Base-by-base conservation (phyloP, 352 stramenopile species). In the Phytophthora boehmeriae region DNA sequence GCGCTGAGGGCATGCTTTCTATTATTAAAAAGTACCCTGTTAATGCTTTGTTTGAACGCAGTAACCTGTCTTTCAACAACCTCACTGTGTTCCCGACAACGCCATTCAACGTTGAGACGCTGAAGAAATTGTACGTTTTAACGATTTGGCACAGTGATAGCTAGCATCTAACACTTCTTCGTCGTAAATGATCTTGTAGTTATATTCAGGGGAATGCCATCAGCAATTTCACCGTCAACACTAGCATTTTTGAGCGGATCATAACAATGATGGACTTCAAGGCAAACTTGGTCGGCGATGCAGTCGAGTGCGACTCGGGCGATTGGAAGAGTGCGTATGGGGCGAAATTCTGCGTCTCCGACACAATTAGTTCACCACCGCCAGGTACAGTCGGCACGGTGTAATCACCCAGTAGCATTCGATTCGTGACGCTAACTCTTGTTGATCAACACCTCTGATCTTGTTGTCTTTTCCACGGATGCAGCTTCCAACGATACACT, bases 61-160 rank as follows among this genome's bases (percentile, higher is more conserved):
- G 70, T 49, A 78, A 78, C 28, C 22, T 78, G 22, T 75, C 70
- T 1, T 71, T 68, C 50, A 78, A 78, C 58, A 56, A 71, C 13
- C 48, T 78, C 17, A 56, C 66, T 11, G 36, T 19, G 14, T 71
- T 78, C 22, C 66, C 71, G 17, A 66, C 46, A 5, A 65, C 58
- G 6, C 45, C 59, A 14, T 50, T 78, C 19, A 68, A 66, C 39
- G 30, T 76, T 9, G 58, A 60, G 13, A 60, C 47, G 8, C 52
- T 78, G 17, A 39, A 41, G 14, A 64, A 64, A 60, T 59, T 76
- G 66, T 76, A 68, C 8, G 55, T n/a, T 8, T 22, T 16, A 46
- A 16, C 20, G 10, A 22, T 9, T 25, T 47, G 5, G 5, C 8
- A 35, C 43, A 46, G 5, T 3, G 25, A 30, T 6, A 6, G 25